phyloP scores from a whole-genome alignment of 148 eudicot species.

The Rhododendron henanense region DNA sequence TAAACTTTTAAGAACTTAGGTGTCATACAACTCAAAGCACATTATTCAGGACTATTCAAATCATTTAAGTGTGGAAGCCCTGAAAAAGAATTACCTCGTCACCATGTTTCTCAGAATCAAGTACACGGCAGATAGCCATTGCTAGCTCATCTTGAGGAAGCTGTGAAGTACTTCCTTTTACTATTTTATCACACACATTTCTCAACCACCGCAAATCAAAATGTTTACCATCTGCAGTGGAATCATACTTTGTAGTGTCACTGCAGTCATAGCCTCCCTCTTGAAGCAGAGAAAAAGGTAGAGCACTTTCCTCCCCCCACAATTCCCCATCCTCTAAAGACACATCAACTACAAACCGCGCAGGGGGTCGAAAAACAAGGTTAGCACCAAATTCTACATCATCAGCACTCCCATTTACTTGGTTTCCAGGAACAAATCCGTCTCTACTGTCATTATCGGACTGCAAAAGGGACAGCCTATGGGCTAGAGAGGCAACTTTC shows the following conservation, averaged over 20 bases:
- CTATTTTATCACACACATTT: slow-evolving; percentile 65
- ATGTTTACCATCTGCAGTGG: slow-evolving; percentile 28
- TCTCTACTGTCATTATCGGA: slow-evolving; percentile 30
- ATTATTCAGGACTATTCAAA: neutral
- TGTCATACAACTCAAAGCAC: slow-evolving; percentile 2
- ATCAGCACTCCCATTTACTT: slow-evolving; percentile 27
- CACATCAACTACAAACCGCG: slow-evolving; percentile 73
- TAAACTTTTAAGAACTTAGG: neutral
- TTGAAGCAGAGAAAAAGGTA: slow-evolving; percentile 42
- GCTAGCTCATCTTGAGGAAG: slow-evolving; percentile 94
- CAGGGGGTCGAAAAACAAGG: slow-evolving; percentile 67
- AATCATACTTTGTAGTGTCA: slow-evolving; percentile 20
- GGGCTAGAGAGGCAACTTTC: slow-evolving; percentile 54
- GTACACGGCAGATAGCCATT: slow-evolving; percentile 82
- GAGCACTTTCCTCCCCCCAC: slow-evolving; percentile 33
- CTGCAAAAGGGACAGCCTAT: slow-evolving; percentile 53
- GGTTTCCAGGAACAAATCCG: slow-evolving; percentile 16
- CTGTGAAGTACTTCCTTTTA: slow-evolving; percentile 65
- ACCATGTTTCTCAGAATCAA: slow-evolving; percentile 90
- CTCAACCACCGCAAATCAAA: slow-evolving; percentile 87
- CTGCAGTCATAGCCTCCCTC: slow-evolving; percentile 40
- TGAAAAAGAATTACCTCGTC: slow-evolving; percentile 63
- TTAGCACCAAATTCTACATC: slow-evolving; percentile 75
- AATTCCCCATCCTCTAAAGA: slow-evolving; percentile 55
- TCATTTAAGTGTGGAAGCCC: neutral